These are phyloP conservation scores for Ustilago shanxiensis DNA, from an alignment of 1,284 basidiomycete species.

Conservation along the genomic window DNA sequence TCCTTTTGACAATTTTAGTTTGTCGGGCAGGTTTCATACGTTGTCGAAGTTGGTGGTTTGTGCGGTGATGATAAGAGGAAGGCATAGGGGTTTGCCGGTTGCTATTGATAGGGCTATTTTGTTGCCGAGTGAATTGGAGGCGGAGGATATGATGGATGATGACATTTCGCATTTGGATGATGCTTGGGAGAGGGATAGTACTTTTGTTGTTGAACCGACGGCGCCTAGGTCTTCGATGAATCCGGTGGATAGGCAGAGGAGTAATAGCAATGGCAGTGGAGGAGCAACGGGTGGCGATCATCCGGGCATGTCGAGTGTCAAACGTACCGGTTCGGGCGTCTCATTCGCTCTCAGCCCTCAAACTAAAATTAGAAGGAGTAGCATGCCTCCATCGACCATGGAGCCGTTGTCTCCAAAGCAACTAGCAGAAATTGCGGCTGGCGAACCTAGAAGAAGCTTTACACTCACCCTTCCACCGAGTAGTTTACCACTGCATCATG, in stretches of 20 bases:
- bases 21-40: slow-evolving; percentile 82
- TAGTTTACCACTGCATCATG: slow-evolving; percentile 29
- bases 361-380: slow-evolving; percentile 18
- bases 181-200: slow-evolving; percentile 39
- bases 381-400: slow-evolving; percentile 23
- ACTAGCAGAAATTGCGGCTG: slow-evolving; percentile 9
- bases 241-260: slow-evolving; percentile 18
- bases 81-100: slow-evolving; percentile 81
- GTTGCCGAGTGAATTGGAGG: slow-evolving; percentile 67
- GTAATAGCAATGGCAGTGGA: slow-evolving; percentile 21
- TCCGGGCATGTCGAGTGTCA: slow-evolving; percentile 16
- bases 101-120: slow-evolving; percentile 84
- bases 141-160: slow-evolving; percentile 57
- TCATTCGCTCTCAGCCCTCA: slow-evolving; percentile 35
- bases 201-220: slow-evolving; percentile 20
- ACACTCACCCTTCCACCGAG: slow-evolving; percentile 37
- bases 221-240: slow-evolving; percentile 18
- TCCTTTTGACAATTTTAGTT: slow-evolving; percentile 76
- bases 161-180: slow-evolving; percentile 42
- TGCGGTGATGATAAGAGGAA: slow-evolving; percentile 88
- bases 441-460: slow-evolving; percentile 34
- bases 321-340: slow-evolving; percentile 30
- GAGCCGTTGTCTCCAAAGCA: slow-evolving; percentile 25
- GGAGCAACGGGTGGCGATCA: background rate
- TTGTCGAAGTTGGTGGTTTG: slow-evolving; percentile 86